phyloP scores from a whole-genome alignment of 495 filamentous ascomycete genomes.

The Penicillium soppii region DNA sequence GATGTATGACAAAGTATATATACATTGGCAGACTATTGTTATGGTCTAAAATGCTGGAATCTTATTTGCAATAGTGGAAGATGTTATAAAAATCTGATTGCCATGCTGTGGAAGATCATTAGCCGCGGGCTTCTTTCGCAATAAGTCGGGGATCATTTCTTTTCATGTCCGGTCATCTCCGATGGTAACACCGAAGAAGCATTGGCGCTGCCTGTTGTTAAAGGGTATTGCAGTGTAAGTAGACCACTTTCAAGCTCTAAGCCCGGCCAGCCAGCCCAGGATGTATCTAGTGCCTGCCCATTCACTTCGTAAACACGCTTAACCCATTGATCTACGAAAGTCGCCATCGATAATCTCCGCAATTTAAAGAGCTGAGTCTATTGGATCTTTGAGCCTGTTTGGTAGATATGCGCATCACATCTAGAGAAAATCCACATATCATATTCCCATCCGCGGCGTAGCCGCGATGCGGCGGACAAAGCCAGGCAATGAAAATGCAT shows the following conservation, averaged over 20 bases:
- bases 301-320: too few relatives aligned
- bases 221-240: too few relatives aligned
- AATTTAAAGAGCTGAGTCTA: not conserved
- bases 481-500: not conserved
- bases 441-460: not conserved
- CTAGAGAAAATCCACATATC: not conserved
- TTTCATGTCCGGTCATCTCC: not conserved
- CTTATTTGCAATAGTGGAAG: not conserved
- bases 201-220: too few relatives aligned
- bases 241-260: too few relatives aligned
- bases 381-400: not conserved
- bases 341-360: too few relatives aligned
- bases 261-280: too few relatives aligned
- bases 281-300: too few relatives aligned
- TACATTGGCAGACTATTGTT: not conserved
- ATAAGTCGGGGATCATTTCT: not conserved
- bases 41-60: not conserved
- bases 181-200: not conserved
- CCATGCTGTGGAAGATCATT: not conserved
- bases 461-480: not conserved
- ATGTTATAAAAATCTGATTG: not conserved
- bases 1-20: not conserved
- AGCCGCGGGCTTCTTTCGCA: not conserved
- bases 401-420: not conserved
- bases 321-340: not conserved